Evolutionary conservation across 1,284 basidiomycete genomes (phyloP).

Genomic region (Leccinum angustisporum): DNA sequence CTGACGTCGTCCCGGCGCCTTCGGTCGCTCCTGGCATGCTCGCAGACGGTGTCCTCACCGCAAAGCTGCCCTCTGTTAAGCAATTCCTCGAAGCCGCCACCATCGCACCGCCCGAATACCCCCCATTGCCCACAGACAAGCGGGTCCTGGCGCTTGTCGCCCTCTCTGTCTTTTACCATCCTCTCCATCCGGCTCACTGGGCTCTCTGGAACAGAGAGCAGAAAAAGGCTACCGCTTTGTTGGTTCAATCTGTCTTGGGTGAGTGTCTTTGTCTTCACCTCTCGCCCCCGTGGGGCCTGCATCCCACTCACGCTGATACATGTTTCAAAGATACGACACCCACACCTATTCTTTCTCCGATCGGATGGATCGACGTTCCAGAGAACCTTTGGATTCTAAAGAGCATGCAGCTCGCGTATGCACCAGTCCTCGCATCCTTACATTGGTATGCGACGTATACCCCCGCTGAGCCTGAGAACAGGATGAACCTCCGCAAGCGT

Average conservation of each 20-base stretch:
- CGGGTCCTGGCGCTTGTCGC: slow-evolving; percentile 34
- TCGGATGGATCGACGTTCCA: slow-evolving; percentile 34
- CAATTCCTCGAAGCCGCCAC: slow-evolving; percentile 29
- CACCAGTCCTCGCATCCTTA: slow-evolving; percentile 21
- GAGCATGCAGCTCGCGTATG: slow-evolving; percentile 33
- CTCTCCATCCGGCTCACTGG: slow-evolving; percentile 35
- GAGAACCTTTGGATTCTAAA: slow-evolving; percentile 37
- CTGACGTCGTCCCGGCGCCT: slow-evolving; percentile 20
- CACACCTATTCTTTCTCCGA: slow-evolving; percentile 35
- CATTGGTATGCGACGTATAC: slow-evolving; percentile 34
- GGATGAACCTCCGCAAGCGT: slow-evolving; percentile 35
- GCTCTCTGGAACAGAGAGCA: slow-evolving; percentile 35
- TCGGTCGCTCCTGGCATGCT: slow-evolving; percentile 34
- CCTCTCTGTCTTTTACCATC: slow-evolving; percentile 35
- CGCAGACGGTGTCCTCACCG: slow-evolving; percentile 34
- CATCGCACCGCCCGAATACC: slow-evolving; percentile 31
- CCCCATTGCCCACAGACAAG: slow-evolving; percentile 30
- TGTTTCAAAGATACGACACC: slow-evolving; percentile 26
- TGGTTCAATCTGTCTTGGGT: slow-evolving; percentile 33
- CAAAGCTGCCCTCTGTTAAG: slow-evolving; percentile 28
- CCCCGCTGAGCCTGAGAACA: slow-evolving; percentile 31
- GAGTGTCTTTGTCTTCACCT: slow-evolving; percentile 6
- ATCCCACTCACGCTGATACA: background rate
- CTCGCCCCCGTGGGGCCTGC: background rate
- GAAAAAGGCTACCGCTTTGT: slow-evolving; percentile 26